Evolutionary conservation across 805 yeast genomes (phyloP).

Genomic region (Ogataea ramenticola): DNA sequence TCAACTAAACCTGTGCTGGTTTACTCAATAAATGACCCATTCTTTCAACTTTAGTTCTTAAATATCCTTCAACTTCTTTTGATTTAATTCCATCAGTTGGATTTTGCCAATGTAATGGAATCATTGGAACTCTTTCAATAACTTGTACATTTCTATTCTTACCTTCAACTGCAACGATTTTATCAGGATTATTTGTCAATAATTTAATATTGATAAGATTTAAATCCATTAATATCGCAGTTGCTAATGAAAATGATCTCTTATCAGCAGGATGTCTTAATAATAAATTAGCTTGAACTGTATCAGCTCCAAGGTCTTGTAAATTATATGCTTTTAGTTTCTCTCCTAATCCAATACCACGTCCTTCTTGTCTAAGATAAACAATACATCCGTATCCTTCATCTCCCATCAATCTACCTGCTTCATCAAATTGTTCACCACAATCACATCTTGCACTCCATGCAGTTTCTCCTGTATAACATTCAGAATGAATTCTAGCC

Average conservation of each 20-base stretch:
- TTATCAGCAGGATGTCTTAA: slow-evolving; percentile 97
- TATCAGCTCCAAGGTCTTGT: slow-evolving; percentile 97
- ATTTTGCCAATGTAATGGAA: slow-evolving; percentile 86
- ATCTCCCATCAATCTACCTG: slow-evolving; percentile 86
- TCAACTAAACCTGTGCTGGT: slow-evolving; percentile 12
- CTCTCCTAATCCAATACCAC: slow-evolving; percentile 98
- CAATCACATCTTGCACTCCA: slow-evolving; percentile 99
- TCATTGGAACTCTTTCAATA: slow-evolving; percentile 89
- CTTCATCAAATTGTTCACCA: slow-evolving; percentile 98
- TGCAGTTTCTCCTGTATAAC: slow-evolving; percentile 98
- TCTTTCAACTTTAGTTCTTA: slow-evolving; percentile 88
- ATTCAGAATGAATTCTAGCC: slow-evolving; percentile 91
- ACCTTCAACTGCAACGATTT: slow-evolving; percentile 92
- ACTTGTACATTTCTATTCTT: slow-evolving; percentile 67
- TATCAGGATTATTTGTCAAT: slow-evolving; percentile 93
- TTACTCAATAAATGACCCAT: slow-evolving; percentile 89
- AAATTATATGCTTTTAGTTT: slow-evolving; percentile 93
- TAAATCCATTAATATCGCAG: slow-evolving; percentile 82
- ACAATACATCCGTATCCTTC: slow-evolving; percentile 91
- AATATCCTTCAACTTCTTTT: slow-evolving; percentile 84
- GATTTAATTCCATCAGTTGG: slow-evolving; percentile 61
- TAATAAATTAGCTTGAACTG: slow-evolving; percentile 91
- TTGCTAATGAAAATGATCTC: slow-evolving; percentile 89
- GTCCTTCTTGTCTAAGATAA: slow-evolving; percentile 93
- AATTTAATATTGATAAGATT: slow-evolving; percentile 66